Base-by-base conservation (phyloP, 371 early-diverging fungal species). In the Dinochytrium kinnereticum region DNA sequence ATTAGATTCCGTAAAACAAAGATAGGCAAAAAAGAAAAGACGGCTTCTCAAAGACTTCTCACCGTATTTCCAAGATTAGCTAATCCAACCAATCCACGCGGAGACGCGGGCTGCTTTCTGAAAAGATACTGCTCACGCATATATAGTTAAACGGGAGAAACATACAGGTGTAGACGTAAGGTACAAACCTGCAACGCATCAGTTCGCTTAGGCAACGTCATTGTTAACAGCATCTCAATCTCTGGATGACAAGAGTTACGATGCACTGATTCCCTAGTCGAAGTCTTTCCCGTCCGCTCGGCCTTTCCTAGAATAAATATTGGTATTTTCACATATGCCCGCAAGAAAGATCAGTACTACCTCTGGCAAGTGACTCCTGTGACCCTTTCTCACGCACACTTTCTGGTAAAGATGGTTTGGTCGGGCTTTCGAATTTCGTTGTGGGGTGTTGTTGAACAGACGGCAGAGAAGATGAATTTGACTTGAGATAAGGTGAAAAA, bases 61-160 rank as follows among this genome's bases (percentile, higher is more conserved):
- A 83, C 83, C 40, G 84, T 82, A 59, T 84, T 84, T 7, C 82
- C 82, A 1, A 82, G 53, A 51, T 84, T 84, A 1, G 30, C 40
- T 13, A 84, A 66, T 10, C 84, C 84, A 15, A 78, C 77, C 30
- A 78, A 40, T 24, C 75, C 77, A 26, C 80, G 68, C 15, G 77
- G 77, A 7, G 64, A 53, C 17, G n/a, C 24, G 2, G 79, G 71
- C 28, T 74, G 69, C 38, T 64, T 68, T 26, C 33, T 34, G 5
- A 73, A 55, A 1, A 61, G 21, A 34, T 73, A 76, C 77, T 76
- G 65, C 28, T 33, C 24, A 40, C 19, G 30, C 68, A 17, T 40
- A 21, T n/a, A n/a, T n/a, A n/a, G n/a, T n/a, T n/a, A n/a, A n/a
- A n/a, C n/a, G n/a, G n/a, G n/a, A n/a, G n/a, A n/a, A n/a, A n/a